Percentiles rank a stretch among this genome's conserved stretches.
phyloP scores from a whole-genome alignment of 345 rosid genomes.

The Citrus hindsii region DNA sequence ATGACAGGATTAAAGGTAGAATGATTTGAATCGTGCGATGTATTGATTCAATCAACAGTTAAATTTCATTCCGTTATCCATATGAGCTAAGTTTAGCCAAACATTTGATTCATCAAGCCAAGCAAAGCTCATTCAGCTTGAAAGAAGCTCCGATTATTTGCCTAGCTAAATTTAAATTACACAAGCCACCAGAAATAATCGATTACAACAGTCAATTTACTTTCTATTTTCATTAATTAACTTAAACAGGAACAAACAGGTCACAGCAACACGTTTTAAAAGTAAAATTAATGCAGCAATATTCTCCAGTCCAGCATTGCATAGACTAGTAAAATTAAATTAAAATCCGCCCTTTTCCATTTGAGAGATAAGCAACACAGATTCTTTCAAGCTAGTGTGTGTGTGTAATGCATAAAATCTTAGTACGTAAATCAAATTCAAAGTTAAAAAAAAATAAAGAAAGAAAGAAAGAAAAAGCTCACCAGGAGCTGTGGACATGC shows the following conservation, averaged over 20 bases:
- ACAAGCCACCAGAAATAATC: background rate
- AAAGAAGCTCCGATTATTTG: background rate
- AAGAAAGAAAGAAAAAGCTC: background rate
- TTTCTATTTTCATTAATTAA: background rate
- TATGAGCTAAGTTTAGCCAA: no score
- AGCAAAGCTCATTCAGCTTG: background rate
- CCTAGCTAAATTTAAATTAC: background rate
- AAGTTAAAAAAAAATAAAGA: background rate
- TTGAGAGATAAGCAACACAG: background rate
- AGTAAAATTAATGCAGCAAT: background rate
- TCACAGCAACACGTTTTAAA: background rate
- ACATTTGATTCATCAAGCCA: background rate
- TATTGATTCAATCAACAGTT: background rate
- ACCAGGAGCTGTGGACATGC: conserved; percentile 70
- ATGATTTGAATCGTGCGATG: background rate
- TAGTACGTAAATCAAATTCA: background rate
- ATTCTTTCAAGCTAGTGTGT: background rate
- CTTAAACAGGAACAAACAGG: background rate
- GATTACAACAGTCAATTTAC: background rate
- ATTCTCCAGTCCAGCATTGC: conserved; percentile 10
- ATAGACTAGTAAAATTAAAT: background rate
- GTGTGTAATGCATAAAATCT: no score
- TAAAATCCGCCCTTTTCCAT: background rate
- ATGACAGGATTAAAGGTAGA: background rate
- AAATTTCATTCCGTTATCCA: background rate